phyloP scores from a whole-genome alignment of 345 rosid genomes.

The Cardamine occulta region DNA sequence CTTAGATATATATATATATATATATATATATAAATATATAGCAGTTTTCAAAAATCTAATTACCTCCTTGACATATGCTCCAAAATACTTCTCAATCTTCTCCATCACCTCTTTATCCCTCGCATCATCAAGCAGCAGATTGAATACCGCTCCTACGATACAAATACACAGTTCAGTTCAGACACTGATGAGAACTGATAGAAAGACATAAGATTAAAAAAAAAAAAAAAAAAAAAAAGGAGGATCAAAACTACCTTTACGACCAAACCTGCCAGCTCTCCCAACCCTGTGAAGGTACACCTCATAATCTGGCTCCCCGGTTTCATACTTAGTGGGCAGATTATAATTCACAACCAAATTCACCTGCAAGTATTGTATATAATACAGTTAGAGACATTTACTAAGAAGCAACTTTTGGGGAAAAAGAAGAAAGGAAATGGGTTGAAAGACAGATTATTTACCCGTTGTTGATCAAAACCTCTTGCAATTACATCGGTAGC shows the following conservation, averaged over 20 bases:
- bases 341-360: constrained; percentile 87
- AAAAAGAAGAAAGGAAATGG: background rate
- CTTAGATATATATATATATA: background rate
- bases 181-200: background rate
- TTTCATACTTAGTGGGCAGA: constrained; percentile 67
- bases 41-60: constrained; percentile 1
- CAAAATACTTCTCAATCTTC: constrained; percentile 76
- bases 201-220: constrained; percentile 2
- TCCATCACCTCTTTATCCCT: constrained; percentile 58
- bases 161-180: constrained; percentile 5
- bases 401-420: background rate
- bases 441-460: constrained; percentile 24
- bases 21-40: background rate
- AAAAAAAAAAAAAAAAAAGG: too few species aligned
- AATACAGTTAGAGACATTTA: constrained; percentile 11
- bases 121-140: constrained; percentile 54
- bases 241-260: constrained; percentile 61
- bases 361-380: constrained; percentile 54
- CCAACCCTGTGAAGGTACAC: constrained; percentile 96
- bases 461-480: constrained; percentile 96
- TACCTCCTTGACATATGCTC: constrained; percentile 58
- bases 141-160: constrained; percentile 82
- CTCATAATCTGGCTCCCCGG: constrained; percentile 77
- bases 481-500: constrained; percentile 90
- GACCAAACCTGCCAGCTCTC: constrained; percentile 96